Evolutionary conservation across 2,329 filamentous ascomycete genomes (phyloP), one percentile per base, ranked within the genome.

Genomic region (Didymella sp.): DNA sequence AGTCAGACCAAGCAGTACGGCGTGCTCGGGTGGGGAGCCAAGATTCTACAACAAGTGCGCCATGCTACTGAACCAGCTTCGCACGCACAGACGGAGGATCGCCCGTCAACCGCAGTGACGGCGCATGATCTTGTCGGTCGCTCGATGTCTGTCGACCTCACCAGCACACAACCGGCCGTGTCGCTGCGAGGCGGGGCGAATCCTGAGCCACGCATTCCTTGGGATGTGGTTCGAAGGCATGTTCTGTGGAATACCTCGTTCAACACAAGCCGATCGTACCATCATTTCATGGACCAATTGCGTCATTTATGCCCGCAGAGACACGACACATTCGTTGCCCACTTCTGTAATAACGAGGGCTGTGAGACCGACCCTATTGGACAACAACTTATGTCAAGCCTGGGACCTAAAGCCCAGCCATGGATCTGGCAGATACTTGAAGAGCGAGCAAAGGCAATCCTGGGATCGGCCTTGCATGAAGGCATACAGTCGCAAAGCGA

Each of bases 181-280:
- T 59, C 52, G n/a, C 44, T 66, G 31, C 56, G 61, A 38, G 63
- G 63, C 24, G 63, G 64, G 17, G 46, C n/a, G 12, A 31, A 19
- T 12, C 6, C 13, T 24, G 13, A 11, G 11, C 11, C 17, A 17
- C 22, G 13, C 1, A 6, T 30, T 44, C 12, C 13, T 21, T 42
- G 21, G 47, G 24, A 4, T 15, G 25, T 45, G 19, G 27, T 22
- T 13, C 28, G 19, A 22, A 11, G 19, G 3, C 43, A 52, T 30
- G 7, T 21, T n/a, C 33, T 27, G 28, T 47, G 37, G 30, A 8
- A 35, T n/a, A 4, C 37, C 2, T 19, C 31, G 4, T 57, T 40
- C 43, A 57, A 57, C 25, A 24, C 43, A 17, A 48, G 54, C n/a
- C 2, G 12, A 4, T 5, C n/a, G 5, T 57, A 57, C n/a, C 35